These are phyloP conservation scores for Nakazawaea holstii DNA, from an alignment of 805 yeast genomes.

Conservation along the genomic window DNA sequence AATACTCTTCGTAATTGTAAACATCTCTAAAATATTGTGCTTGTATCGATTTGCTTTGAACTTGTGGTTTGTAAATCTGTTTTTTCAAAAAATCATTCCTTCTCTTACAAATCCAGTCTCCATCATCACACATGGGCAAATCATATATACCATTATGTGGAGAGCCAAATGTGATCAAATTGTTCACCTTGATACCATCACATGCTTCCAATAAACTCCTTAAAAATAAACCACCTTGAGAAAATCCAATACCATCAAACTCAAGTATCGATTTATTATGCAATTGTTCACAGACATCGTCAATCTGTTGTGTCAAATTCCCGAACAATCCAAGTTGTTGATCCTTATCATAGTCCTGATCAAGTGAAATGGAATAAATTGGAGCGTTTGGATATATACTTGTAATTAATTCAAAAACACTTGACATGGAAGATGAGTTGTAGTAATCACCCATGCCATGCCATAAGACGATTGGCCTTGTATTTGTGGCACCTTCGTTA, in stretches of 20 bases:
- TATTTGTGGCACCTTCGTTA: not conserved
- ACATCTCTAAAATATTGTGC: constrained; percentile 78
- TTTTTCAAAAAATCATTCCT: constrained; percentile 48
- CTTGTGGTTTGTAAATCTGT: constrained; percentile 53
- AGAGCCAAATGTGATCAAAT: constrained; percentile 69
- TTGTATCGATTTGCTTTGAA: constrained; percentile 56
- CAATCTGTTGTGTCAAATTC: constrained; percentile 49
- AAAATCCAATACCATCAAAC: constrained; percentile 71
- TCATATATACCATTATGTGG: constrained; percentile 78
- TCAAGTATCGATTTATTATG: constrained; percentile 42
- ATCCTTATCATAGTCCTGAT: constrained; percentile 45
- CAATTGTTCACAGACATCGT: constrained; percentile 52
- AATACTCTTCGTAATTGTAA: constrained; percentile 43
- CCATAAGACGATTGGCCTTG: constrained; percentile 64
- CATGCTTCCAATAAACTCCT: constrained; percentile 64
- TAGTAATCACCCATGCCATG: constrained; percentile 81
- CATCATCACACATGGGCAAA: constrained; percentile 50
- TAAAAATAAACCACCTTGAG: constrained; percentile 82
- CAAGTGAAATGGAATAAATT: constrained; percentile 50
- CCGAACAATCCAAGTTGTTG: constrained; percentile 55
- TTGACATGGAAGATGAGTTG: constrained; percentile 51
- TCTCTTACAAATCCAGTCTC: constrained; percentile 55
- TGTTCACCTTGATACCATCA: constrained; percentile 34
- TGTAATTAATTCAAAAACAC: constrained; percentile 36
- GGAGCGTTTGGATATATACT: constrained; percentile 42